Evolutionary conservation across 345 rosid species (phyloP).

Genomic region (Dimocarpus longan): DNA sequence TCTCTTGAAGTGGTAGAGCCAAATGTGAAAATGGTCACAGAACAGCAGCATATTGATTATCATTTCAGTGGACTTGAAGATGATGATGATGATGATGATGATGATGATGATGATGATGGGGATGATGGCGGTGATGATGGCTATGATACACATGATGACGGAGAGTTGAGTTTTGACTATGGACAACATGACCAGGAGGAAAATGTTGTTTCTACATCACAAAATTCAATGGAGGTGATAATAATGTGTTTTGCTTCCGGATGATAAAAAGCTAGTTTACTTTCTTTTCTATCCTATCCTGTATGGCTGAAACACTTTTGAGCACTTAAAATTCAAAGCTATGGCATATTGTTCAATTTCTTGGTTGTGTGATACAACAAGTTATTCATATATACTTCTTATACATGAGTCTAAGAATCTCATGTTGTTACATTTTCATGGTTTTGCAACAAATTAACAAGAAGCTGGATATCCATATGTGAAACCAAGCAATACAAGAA

Average conservation of each 20-base stretch:
- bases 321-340: not conserved
- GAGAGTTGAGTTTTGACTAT: conserved; percentile 85
- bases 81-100: conserved; percentile 56
- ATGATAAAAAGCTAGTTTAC: conserved; percentile 9
- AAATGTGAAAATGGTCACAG: conserved; percentile 61
- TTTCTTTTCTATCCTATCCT: not conserved
- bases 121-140: conserved; percentile 48
- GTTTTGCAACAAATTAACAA: not conserved
- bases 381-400: not conserved
- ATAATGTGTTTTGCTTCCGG: conserved; percentile 7
- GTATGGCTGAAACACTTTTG: not conserved
- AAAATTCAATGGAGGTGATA: conserved; percentile 66
- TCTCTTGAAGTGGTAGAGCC: conserved; percentile 88
- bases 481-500: conserved; percentile 6
- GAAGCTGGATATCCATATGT: not conserved
- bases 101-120: conserved; percentile 55
- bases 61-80: conserved; percentile 82
- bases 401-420: conserved; percentile 2
- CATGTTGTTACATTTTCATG: not conserved
- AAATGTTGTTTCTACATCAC: conserved; percentile 45
- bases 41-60: conserved; percentile 86
- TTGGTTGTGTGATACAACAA: not conserved
- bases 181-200: conserved; percentile 52
- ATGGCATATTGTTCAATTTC: not conserved
- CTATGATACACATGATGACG: conserved; percentile 57